Evolutionary conservation across 495 filamentous ascomycete species (phyloP).

Genomic region (Penicillium robsamsonii): DNA sequence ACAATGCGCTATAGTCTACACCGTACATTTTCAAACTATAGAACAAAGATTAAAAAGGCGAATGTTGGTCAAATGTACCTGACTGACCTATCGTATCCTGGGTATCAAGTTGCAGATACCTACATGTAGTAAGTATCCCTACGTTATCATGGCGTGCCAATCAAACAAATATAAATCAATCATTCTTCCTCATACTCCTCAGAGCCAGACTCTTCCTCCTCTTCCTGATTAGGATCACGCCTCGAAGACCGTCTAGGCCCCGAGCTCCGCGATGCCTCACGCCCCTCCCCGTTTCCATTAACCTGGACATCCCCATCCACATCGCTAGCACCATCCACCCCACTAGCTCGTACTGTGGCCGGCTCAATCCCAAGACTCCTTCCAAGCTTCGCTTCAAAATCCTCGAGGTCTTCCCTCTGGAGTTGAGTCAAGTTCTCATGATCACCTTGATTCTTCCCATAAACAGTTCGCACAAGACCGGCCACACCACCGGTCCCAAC

Average conservation of each 20-base stretch:
- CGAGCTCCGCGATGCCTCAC: slow-evolving; percentile 4
- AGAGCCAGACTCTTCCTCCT: slow-evolving; percentile 16
- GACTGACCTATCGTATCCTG: slow-evolving; percentile 6
- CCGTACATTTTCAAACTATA: background rate
- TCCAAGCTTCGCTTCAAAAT: slow-evolving; percentile 32
- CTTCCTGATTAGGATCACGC: slow-evolving; percentile 7
- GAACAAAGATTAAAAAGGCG: background rate
- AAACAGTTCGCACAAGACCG: slow-evolving; percentile 64
- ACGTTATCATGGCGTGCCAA: background rate
- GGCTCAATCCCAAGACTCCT: slow-evolving; percentile 30
- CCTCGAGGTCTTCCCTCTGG: slow-evolving; percentile 26
- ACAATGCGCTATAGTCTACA: background rate
- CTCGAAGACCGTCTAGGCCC: slow-evolving; percentile 17
- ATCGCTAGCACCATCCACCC: background rate
- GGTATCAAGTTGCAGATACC: slow-evolving; percentile 9
- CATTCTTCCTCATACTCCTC: background rate
- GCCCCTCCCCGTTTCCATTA: slow-evolving; percentile 3
- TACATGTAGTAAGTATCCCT: slow-evolving; percentile 3
- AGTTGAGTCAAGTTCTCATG: slow-evolving; percentile 41
- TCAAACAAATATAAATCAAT: background rate
- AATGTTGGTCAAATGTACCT: background rate
- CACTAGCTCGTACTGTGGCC: slow-evolving; percentile 6
- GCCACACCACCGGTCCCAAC: slow-evolving; percentile 71
- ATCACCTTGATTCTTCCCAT: slow-evolving; percentile 37
- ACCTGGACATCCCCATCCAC: background rate